Evolutionary conservation across 73 alveolate genomes (phyloP), one percentile per base, ranked within the genome.

Genomic region (Symbiodinium pilosum): DNA sequence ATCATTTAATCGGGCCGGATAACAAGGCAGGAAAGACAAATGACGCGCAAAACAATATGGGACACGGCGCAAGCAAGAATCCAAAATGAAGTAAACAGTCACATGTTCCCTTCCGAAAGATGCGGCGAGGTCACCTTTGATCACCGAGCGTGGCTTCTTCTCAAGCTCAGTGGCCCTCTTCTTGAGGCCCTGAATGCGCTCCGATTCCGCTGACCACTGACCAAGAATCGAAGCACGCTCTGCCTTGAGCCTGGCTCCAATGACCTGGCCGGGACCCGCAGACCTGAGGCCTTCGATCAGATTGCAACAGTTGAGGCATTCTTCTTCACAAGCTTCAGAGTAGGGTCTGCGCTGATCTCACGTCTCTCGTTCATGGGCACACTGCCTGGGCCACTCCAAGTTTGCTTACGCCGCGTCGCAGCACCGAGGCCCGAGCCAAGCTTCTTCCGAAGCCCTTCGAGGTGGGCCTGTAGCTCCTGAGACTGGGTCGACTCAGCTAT

Each of bases 351-450:
- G 39, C 97, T 91, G 88, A 91, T 91, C 52, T 91, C 73, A 43
- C 97, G 97, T 18, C 47, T n/a, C 64, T 91, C 97, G 34, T 91
- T 91, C 97, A 91, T 91, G 21, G 97, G 97, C 47, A 41, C 97
- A 4, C 73, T 34, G 40, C 97, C 89, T 89, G 43, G n/a, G 59
- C 5, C 26, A 47, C 59, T 47, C 6, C 59, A n/a, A n/a, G n/a
- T n/a, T n/a, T n/a, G n/a, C n/a, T n/a, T n/a, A n/a, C n/a, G n/a
- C n/a, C n/a, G n/a, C n/a, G n/a, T n/a, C n/a, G n/a, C n/a, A n/a
- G n/a, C n/a, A n/a, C n/a, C n/a, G 77, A 14, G 93, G 47, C 30
- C 41, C 64, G 59, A 24, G 40, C 97, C 97, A 18, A 91, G 75
- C 81, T 91, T 91, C 81, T 69, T 69, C 81, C 97, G 28, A 52